These are phyloP conservation scores for Chenopodium berlandieri DNA, from an alignment of 148 eudicot genomes.

Conservation along the genomic window DNA sequence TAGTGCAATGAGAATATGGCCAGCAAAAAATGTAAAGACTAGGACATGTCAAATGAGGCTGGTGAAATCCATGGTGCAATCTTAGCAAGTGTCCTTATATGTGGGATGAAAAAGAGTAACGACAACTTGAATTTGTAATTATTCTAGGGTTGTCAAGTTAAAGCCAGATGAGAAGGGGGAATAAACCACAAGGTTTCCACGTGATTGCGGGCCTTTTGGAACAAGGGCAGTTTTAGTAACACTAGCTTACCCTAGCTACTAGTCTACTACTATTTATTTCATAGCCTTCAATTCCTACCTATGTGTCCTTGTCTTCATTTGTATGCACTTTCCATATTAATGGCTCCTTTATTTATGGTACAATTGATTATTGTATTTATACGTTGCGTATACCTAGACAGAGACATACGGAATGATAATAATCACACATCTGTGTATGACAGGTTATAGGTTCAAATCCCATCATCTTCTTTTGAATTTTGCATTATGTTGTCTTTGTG, in stretches of 20 bases:
- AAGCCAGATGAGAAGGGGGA: slow-evolving; percentile 18
- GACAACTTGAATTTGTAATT: slow-evolving; percentile 26
- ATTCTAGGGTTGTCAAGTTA: slow-evolving; percentile 3
- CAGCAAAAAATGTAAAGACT: slow-evolving; percentile 6
- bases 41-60: slow-evolving; percentile 34
- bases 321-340: neutral
- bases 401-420: too few relatives aligned
- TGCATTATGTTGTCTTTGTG: too few relatives aligned
- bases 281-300: neutral
- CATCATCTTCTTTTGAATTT: too few relatives aligned
- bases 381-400: too few relatives aligned
- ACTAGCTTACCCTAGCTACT: too few relatives aligned
- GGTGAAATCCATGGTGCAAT: slow-evolving; percentile 36
- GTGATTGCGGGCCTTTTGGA: slow-evolving; percentile 33
- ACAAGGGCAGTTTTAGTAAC: neutral
- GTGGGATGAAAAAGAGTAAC: neutral
- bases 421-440: too few relatives aligned
- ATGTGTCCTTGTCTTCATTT: slow-evolving; percentile 17
- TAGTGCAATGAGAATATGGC: slow-evolving; percentile 15
- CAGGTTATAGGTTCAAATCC: too few relatives aligned
- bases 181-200: slow-evolving; percentile 28
- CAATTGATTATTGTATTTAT: neutral
- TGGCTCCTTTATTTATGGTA: neutral
- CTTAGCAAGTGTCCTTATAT: slow-evolving; percentile 29
- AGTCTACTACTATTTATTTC: too few relatives aligned